phyloP scores from a whole-genome alignment of 345 rosid species.

The sweet orange (Citrus sinensis) region DVS_A1.0 CM039169.1:17973001-17973500 shows the following conservation, averaged over 20 bases:
- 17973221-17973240: background rate
- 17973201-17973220: no score
- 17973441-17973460: background rate
- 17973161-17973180: background rate
- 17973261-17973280: background rate
- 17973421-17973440: background rate
- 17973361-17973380: background rate
- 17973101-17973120: background rate
- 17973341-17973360: background rate
- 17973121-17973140: background rate
- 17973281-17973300: background rate
- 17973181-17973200: background rate
- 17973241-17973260: background rate
- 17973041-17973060: background rate
- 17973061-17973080: background rate
- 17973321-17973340: background rate
- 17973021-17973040: background rate
- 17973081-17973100: background rate
- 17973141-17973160: background rate
- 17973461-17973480: constrained; percentile 71
- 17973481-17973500: constrained; percentile 96
- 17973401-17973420: background rate
- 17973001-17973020: background rate
- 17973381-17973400: background rate
- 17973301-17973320: background rate